Percentiles rank a stretch among this genome's conserved stretches.
Conservation (phyloP, 1,139 yeast species). For the Geotrichum carabidarum region DNA sequence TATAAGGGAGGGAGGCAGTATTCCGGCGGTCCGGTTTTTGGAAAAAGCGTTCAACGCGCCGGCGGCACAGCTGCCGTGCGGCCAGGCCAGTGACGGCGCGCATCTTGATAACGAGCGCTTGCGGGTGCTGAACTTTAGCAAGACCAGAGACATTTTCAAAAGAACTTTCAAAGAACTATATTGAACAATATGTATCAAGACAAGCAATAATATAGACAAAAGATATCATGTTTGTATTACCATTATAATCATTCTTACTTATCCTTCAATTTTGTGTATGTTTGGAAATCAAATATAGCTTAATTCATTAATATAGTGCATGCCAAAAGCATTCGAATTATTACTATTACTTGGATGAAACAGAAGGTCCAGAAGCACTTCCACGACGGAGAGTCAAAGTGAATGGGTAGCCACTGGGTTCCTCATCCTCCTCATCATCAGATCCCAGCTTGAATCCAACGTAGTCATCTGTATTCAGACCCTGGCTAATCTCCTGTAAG, state of each 20-base stretch:
- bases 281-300: too few species aligned
- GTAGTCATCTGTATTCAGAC: slow-evolving; percentile 74
- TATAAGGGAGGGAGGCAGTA: slow-evolving; percentile 94
- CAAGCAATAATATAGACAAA: neutral
- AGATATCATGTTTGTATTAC: neutral
- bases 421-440: slow-evolving; percentile 43
- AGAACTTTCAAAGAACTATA: slow-evolving; percentile 26
- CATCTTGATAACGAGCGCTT: slow-evolving; percentile 84
- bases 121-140: slow-evolving; percentile 69
- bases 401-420: slow-evolving; percentile 23
- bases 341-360: neutral
- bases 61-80: slow-evolving; percentile 95
- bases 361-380: neutral
- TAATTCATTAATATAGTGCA: too few species aligned
- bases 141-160: slow-evolving; percentile 59
- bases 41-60: slow-evolving; percentile 80
- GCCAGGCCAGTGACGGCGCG: slow-evolving; percentile 91
- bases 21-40: slow-evolving; percentile 80
- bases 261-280: too few species aligned
- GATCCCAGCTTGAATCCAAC: slow-evolving; percentile 55
- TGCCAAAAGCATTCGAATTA: too few species aligned
- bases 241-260: neutral
- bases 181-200: neutral
- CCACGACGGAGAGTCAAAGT: slow-evolving; percentile 20
- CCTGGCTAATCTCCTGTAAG: slow-evolving; percentile 76